Conservation (phyloP, 2,329 filamentous ascomycete genomes). For the Alternaria arborescens region DNA sequence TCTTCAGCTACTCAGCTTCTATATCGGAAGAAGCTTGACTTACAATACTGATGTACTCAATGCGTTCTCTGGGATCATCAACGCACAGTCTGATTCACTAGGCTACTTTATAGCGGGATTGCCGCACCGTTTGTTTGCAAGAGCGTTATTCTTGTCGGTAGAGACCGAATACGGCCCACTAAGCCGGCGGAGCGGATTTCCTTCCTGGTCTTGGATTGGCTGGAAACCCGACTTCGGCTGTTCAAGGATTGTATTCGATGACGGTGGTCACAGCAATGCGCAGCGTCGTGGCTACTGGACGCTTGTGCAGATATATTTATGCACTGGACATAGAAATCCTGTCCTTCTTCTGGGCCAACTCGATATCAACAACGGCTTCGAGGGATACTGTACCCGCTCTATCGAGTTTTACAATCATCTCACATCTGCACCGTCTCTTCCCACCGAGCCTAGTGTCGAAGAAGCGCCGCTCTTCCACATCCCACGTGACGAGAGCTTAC, state of each 20-base stretch:
- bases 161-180: fast-evolving
- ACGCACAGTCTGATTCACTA: fast-evolving
- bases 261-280: too few species aligned
- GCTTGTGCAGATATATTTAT: not conserved
- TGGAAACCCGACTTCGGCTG: not conserved
- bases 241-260: fast-evolving
- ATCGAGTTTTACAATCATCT: not conserved
- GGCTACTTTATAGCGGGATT: fast-evolving
- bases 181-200: not conserved
- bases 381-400: not conserved
- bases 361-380: not conserved
- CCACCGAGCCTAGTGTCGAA: not conserved
- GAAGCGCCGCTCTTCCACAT: too few species aligned
- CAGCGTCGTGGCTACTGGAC: not conserved
- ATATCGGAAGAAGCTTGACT: not conserved
- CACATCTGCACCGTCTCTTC: not conserved
- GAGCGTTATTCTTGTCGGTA: not conserved
- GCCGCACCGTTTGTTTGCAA: not conserved
- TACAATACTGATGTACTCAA: not conserved
- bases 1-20: not conserved
- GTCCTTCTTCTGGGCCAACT: not conserved
- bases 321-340: too few species aligned
- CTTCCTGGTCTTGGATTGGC: not conserved
- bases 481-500: too few species aligned
- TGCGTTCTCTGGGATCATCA: not conserved